Evolutionary conservation across 129 eudicot genomes (phyloP).

Genomic region (Chrysanthemum lavandulifolium): DNA sequence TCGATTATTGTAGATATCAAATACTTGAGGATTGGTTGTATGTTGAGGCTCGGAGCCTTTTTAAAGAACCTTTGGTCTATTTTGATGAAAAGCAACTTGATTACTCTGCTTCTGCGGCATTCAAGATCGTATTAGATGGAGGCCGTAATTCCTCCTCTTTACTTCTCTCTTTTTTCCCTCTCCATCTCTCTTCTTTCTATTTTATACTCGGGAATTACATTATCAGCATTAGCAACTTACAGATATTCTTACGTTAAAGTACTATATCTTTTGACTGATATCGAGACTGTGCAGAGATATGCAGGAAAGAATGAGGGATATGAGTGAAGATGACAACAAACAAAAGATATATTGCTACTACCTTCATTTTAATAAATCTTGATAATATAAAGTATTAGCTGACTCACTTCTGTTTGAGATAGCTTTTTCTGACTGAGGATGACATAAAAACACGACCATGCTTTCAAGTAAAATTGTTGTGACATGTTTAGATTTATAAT

Average conservation of each 20-base stretch:
- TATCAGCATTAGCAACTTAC: conserved; percentile 2
- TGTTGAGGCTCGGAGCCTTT: too few species aligned
- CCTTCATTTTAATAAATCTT: neutral
- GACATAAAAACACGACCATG: conserved; percentile 65
- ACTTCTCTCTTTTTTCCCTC: too few species aligned
- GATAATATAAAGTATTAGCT: neutral
- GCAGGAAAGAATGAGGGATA: conserved; percentile 80
- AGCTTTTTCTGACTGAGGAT: conserved; percentile 88
- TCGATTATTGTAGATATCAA: too few species aligned
- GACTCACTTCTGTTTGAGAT: conserved; percentile 41
- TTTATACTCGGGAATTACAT: neutral
- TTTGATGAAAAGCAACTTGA: too few species aligned
- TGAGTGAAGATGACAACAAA: conserved; percentile 78
- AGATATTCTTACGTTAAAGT: neutral
- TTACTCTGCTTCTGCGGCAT: too few species aligned
- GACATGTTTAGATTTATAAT: neutral
- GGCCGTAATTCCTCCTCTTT: too few species aligned
- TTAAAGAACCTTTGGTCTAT: too few species aligned
- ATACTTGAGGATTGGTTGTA: too few species aligned
- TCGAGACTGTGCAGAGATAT: conserved; percentile 56
- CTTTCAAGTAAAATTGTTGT: conserved; percentile 56
- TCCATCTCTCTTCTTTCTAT: too few species aligned
- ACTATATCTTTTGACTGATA: neutral
- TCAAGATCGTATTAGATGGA: too few species aligned
- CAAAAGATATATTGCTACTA: conserved; percentile 48